phyloP scores from a whole-genome alignment of 345 rosid genomes.

The Streptanthus diversifolius region DNA sequence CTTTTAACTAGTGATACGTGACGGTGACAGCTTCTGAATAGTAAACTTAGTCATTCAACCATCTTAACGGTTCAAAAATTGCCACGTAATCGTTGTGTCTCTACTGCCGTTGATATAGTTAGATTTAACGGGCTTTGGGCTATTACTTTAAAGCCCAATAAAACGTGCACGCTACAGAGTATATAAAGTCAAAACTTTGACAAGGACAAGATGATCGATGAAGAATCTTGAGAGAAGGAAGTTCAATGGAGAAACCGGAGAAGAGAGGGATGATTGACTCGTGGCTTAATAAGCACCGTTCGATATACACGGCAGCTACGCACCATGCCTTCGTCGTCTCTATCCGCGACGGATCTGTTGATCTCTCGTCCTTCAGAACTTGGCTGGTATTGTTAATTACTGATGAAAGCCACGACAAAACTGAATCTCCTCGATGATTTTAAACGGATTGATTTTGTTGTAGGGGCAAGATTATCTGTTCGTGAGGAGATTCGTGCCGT shows the following conservation, averaged over 20 bases:
- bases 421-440: not conserved
- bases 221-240: not conserved
- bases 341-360: conserved; percentile 73
- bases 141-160: conserved; percentile 23
- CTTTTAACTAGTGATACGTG: not conserved
- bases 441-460: not conserved
- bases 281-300: conserved; percentile 65
- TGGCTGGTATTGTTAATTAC: conserved; percentile 61
- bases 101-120: conserved; percentile 12
- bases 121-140: conserved; percentile 7
- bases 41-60: not conserved
- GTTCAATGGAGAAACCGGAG: conserved; percentile 31
- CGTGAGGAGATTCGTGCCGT: conserved; percentile 68
- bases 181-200: conserved; percentile 21
- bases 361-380: conserved; percentile 54
- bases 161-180: not conserved
- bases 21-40: not conserved
- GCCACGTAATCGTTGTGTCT: not conserved
- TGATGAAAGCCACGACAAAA: not conserved
- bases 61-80: not conserved
- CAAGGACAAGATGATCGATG: not conserved
- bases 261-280: conserved; percentile 43
- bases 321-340: conserved; percentile 61
- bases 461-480: conserved; percentile 89
- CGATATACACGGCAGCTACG: conserved; percentile 57